Percentiles rank a stretch among this genome's conserved stretches.
Conservation (phyloP, 2,329 filamentous ascomycete species). For the Tympanopsis confertula region DNA sequence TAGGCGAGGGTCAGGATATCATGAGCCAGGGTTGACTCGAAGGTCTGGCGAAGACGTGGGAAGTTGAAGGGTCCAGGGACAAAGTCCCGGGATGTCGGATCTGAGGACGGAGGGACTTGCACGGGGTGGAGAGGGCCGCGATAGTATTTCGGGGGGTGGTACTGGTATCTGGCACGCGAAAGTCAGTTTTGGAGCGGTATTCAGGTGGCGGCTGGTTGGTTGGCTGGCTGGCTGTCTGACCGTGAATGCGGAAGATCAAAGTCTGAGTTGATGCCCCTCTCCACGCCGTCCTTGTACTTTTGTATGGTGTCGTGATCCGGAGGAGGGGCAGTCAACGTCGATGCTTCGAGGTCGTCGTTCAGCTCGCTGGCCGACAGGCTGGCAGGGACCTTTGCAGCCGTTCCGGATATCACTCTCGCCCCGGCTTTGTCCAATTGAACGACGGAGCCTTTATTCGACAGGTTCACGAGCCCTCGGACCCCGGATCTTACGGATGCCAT, state of each 20-base stretch:
- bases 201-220: not conserved
- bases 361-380: not conserved
- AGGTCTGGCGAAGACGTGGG: slow-evolving; percentile 81
- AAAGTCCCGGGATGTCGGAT: slow-evolving; percentile 80
- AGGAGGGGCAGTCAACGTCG: not conserved
- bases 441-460: not conserved
- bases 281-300: not conserved
- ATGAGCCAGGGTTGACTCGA: slow-evolving; percentile 70
- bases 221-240: not conserved
- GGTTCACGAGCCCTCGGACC: not conserved
- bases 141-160: slow-evolving; percentile 85
- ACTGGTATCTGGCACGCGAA: slow-evolving; percentile 64
- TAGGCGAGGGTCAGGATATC: slow-evolving; percentile 87
- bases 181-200: slow-evolving; percentile 9
- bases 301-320: not conserved
- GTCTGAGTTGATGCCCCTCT: not conserved
- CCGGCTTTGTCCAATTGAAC: too few species aligned
- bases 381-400: not conserved
- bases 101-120: slow-evolving; percentile 75
- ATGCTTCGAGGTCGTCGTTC: not conserved
- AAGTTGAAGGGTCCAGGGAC: slow-evolving; percentile 81
- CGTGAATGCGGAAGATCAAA: not conserved
- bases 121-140: slow-evolving; percentile 87
- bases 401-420: not conserved
- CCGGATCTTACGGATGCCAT: not conserved